Evolutionary conservation across 495 filamentous ascomycete genomes (phyloP).

Genomic region (Penicillium antarcticum): DNA sequence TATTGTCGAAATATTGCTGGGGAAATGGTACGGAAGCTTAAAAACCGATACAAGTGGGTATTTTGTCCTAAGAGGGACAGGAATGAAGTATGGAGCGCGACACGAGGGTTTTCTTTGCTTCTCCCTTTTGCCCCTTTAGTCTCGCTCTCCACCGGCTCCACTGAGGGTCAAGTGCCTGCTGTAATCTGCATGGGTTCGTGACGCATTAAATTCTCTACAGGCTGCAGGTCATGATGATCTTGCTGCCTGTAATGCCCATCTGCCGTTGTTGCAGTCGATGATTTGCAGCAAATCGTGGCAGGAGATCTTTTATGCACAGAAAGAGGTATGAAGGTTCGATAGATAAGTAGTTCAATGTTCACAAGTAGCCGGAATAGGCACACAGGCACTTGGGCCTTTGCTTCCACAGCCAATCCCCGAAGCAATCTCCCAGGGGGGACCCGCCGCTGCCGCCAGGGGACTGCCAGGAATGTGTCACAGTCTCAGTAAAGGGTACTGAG

Average conservation of each 20-base stretch:
- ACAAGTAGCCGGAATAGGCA: constrained; percentile 1
- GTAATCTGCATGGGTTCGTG: constrained; percentile 15
- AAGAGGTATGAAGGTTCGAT: background rate
- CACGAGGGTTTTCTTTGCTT: constrained; percentile 13
- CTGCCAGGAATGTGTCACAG: constrained; percentile 27
- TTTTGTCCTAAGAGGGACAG: constrained; percentile 2
- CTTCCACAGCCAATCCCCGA: constrained; percentile 5
- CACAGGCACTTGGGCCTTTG: background rate
- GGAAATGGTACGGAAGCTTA: background rate
- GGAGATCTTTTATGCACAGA: background rate
- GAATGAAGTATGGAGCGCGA: constrained; percentile 19
- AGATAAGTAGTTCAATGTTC: background rate
- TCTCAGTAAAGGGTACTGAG: constrained; percentile 16
- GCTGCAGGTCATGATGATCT: constrained; percentile 14
- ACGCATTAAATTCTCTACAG: constrained; percentile 24
- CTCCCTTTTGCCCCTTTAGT: constrained; percentile 23
- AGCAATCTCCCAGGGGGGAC: background rate
- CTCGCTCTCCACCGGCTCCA: constrained; percentile 4
- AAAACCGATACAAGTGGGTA: background rate
- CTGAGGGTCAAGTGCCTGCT: constrained; percentile 9
- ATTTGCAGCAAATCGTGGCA: constrained; percentile 10
- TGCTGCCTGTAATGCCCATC: constrained; percentile 8
- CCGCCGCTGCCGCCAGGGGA: constrained; percentile 18
- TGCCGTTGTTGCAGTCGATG: background rate
- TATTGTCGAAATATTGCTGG: constrained; percentile 6